phyloP scores from a whole-genome alignment of 2,329 filamentous ascomycete genomes.

The Alternaria rosae region DNA sequence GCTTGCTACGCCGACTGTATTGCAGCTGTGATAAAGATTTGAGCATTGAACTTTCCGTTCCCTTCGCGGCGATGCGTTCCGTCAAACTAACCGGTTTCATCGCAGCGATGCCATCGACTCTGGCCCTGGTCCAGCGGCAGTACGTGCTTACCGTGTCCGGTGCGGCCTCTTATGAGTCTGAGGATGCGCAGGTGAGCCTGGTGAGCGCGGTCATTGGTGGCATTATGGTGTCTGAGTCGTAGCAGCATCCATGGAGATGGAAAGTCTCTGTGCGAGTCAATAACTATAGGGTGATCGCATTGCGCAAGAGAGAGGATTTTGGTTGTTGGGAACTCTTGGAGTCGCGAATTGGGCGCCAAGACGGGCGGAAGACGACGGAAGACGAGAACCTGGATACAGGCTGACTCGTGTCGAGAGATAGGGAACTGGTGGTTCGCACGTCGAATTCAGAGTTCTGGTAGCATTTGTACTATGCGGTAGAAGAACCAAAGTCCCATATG shows the following conservation, averaged over 20 bases:
- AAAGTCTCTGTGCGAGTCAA: not conserved
- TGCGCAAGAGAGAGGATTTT: not conserved
- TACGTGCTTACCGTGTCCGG: conserved; percentile 12
- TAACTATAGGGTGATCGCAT: not conserved
- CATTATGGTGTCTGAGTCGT: not conserved
- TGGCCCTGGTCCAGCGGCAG: conserved; percentile 4
- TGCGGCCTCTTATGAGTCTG: not conserved
- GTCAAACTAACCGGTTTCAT: conserved; percentile 4
- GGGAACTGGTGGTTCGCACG: not conserved
- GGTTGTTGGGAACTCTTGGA: not conserved
- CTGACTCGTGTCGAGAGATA: not conserved
- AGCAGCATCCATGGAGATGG: not conserved
- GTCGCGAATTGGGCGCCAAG: not conserved
- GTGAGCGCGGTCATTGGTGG: conserved; percentile 2
- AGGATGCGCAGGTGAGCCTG: not conserved
- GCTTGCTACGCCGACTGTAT: not conserved
- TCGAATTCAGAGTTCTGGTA: not conserved
- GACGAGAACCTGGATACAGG: not conserved
- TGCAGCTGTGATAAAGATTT: not conserved
- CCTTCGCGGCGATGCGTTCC: not conserved
- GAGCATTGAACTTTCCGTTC: not conserved
- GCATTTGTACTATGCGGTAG: not conserved
- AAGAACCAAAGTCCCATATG: not conserved
- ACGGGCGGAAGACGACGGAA: not conserved
- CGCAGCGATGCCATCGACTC: not conserved